Conservation (phyloP, 805 yeast genomes). For the Candida saitoana region DNA sequence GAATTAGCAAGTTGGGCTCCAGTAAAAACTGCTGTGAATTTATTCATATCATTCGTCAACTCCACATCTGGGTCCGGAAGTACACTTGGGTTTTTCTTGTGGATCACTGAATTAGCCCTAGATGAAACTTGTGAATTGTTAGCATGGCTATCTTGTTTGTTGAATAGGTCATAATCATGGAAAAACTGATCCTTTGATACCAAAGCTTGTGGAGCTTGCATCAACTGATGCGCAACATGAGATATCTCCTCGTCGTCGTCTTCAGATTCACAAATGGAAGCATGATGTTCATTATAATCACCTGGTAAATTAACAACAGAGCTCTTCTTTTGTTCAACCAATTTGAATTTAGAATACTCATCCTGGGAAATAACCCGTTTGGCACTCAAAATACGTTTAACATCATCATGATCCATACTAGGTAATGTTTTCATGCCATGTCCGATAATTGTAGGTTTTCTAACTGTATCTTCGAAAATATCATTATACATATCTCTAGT, state of each 20-base stretch:
- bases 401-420: conserved; percentile 46
- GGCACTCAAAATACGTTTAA: conserved; percentile 35
- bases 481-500: conserved; percentile 34
- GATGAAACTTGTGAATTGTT: conserved; percentile 7
- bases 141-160: conserved; percentile 2
- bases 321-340: conserved; percentile 20
- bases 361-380: conserved; percentile 38
- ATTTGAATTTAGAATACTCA: conserved; percentile 34
- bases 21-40: background rate
- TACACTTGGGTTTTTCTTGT: conserved; percentile 6
- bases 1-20: background rate
- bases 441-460: conserved; percentile 37
- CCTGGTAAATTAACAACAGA: conserved; percentile 25
- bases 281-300: conserved; percentile 28
- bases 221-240: conserved; percentile 36
- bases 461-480: conserved; percentile 26
- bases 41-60: background rate
- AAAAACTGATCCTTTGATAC: conserved; percentile 26
- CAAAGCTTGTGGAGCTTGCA: conserved; percentile 26
- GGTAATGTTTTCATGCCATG: conserved; percentile 47
- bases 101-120: conserved; percentile 10
- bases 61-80: background rate
- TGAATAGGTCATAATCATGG: conserved; percentile 19
- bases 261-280: conserved; percentile 26
- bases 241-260: conserved; percentile 19